Base-by-base conservation (phyloP, 805 yeast species). In the Cyberlindnera euphorbiae region DNA sequence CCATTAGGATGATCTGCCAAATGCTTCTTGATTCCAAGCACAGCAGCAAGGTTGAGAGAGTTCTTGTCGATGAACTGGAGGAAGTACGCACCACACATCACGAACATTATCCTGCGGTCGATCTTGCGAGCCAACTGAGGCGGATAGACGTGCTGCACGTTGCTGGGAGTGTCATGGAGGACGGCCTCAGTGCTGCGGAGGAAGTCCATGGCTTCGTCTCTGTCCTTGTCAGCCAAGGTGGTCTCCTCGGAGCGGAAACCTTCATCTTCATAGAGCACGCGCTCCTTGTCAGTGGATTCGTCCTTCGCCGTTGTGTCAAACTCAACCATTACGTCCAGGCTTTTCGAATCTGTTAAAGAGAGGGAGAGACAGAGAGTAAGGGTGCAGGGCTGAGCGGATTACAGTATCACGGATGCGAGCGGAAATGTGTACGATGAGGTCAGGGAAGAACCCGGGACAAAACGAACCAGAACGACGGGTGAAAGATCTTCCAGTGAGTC, bases 61-160 rank as follows among this genome's bases (percentile, higher is more conserved):
- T 74, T 65, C 47, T 78, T 78, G 45, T 78, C 84, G 38, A 77
- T 57, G 46, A 73, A 74, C 59, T 77, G 80, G 13, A 76, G 55
- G 38, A 77, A 68, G 45, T 77, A 77, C 11, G 75, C 67, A 25
- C 66, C 59, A 45, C 80, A 72, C 45, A 77, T 53, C 19, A 75
- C 55, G 0, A 78, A 66, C 52, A 75, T 50, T 14, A 77, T 60
- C 27, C 67, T 59, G 6, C 38, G 28, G 52, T 77, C 83, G n/a
- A 77, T 57, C 47, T 69, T 74, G 13, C 58, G 41, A 7, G 30
- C 30, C 16, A 60, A 32, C 32, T 30, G 17, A 3, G 36, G 33
- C 4, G 59, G 47, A 18, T 54, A 54, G 23, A 40, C 25, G 38
- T 39, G 44, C 6, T 16, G 8, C 33, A 4, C 28, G 22, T 7